Evolutionary conservation across 2,329 filamentous ascomycete species (phyloP), one percentile per base, ranked within the genome.

Genomic region (Grosmannia serpens): DNA sequence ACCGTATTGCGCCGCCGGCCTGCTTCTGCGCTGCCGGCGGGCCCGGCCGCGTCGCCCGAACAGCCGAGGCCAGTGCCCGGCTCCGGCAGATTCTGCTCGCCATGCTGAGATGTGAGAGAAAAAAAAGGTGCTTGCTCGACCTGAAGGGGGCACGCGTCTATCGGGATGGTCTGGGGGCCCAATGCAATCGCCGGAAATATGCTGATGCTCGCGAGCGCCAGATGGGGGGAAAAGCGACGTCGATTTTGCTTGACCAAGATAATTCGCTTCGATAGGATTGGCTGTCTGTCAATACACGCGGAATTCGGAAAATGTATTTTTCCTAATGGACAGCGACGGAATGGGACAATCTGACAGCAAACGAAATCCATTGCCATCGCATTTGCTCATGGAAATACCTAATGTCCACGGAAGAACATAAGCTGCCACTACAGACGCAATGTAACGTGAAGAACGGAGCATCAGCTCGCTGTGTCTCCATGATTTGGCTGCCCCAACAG

Each of bases 41-140:
- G 65, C 69, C 64, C 57, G 74, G 71, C 66, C 73, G 79, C 54
- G 72, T 71, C n/a, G 80, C 76, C 68, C 77, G 77, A 64, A 84
- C 70, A 73, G 77, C 77, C 69, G 80, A 77, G 68, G 77, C 76
- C 64, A 85, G 69, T 62, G 76, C 76, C 70, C 80, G 76, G 71
- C 75, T 78, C 70, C 80, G 77, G 67, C 76, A 77, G 67, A 83
- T 70, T 70, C 77, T 81, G 73, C 77, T 81, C 72, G 82, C 82
- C 83, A 85, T 85, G 71, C 69, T 56, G 15, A 26, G 51, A 70
- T 69, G 64, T 64, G 67, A 66, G 64, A 70, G 17, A 44, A 74
- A 77, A 26, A 31, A 20, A 17, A 22, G 68, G 58, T 60, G 35
- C 29, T 5, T 50, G 15, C 9, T 17, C 22, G 22, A 33, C 20